Percentiles rank a stretch among this genome's conserved stretches.
These are phyloP conservation scores for Cercospora sojina DNA, from an alignment of 2,329 filamentous ascomycete genomes.

Conservation along the genomic window DNA sequence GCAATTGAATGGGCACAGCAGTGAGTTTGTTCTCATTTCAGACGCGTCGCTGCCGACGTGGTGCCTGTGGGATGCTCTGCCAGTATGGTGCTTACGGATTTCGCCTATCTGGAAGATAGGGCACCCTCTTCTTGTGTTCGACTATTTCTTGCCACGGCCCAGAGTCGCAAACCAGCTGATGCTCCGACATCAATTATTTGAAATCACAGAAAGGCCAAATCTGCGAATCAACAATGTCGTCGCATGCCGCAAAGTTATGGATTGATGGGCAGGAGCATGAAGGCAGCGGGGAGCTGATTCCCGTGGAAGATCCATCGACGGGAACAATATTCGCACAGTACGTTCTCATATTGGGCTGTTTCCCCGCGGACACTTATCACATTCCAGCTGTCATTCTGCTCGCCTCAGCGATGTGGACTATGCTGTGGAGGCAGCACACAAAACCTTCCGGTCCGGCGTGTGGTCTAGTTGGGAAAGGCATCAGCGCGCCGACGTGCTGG, in stretches of 20 bases:
- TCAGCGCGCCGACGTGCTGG: conserved; percentile 61
- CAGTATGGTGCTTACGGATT: not conserved
- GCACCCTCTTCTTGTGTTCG: not conserved
- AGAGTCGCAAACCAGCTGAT: not conserved
- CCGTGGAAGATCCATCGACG: conserved; percentile 55
- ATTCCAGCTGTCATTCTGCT: conserved; percentile 59
- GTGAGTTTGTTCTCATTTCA: not conserved
- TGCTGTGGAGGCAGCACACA: conserved; percentile 67
- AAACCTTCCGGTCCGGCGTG: conserved; percentile 62
- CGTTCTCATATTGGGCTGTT: not conserved
- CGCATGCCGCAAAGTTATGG: conserved; percentile 8
- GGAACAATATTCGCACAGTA: conserved; percentile 55
- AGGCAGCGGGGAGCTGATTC: conserved; percentile 36
- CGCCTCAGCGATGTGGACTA: conserved; percentile 64
- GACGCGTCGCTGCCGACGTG: not conserved
- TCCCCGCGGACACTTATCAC: not conserved
- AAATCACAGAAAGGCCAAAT: not conserved
- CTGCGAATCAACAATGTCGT: not conserved
- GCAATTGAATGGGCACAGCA: not conserved
- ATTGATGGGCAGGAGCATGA: conserved; percentile 11
- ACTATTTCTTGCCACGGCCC: not conserved
- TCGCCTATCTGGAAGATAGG: conserved; percentile 4
- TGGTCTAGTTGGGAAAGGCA: conserved; percentile 61
- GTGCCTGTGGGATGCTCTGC: not conserved
- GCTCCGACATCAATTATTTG: not conserved